Base-by-base conservation (phyloP, 2,329 filamentous ascomycete species). In the Talaromyces funiculosus region DNA sequence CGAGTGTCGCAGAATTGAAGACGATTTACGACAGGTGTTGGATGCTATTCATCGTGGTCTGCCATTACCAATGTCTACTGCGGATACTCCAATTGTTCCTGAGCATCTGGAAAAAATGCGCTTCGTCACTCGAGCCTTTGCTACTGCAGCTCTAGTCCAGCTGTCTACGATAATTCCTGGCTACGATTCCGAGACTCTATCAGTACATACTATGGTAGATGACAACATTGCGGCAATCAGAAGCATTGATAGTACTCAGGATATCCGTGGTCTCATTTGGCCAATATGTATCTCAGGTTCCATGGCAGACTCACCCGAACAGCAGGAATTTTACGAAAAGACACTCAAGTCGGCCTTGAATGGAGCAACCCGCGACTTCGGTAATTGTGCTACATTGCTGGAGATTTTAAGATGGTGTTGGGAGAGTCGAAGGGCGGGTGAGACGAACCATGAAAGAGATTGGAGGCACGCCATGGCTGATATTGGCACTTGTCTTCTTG, bases 261-360 rank as follows among this genome's bases (percentile, higher is more conserved):
- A 54, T 31, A 37, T 64, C 18, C 62, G 61, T 33, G 62, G 61
- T 8, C 43, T 65, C 3, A 51, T 62, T 22, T 65, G 62, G 64
- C 64, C 64, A 7, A 53, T 65, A 10, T 65, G 62, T 35, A 57
- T 65, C 22, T 53, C 64, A 6, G 64, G 64, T 9, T 65, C 60
- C 31, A 62, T 65, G 58, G 64, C 62, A 8, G 51, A 60, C 5
- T 22, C 40, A 20, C 18, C 40, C 5, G 37, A 56, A 10, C 61
- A 61, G n/a, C 62, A 65, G 31, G n/a, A 33, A 3, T 63, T 64
- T 45, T 59, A 59, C 8, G 24, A 51, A 26, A 22, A 43, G 26
- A 57, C 64, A 12, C 37, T 65, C 7, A 49, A 31, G 12, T 43
- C 22, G 10, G 62, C 64, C 37, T 38, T 65, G 7, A 63, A 64